These are phyloP conservation scores for Daedalea quercina DNA, from an alignment of 768 basidiomycete genomes.

Conservation along the genomic window DNA sequence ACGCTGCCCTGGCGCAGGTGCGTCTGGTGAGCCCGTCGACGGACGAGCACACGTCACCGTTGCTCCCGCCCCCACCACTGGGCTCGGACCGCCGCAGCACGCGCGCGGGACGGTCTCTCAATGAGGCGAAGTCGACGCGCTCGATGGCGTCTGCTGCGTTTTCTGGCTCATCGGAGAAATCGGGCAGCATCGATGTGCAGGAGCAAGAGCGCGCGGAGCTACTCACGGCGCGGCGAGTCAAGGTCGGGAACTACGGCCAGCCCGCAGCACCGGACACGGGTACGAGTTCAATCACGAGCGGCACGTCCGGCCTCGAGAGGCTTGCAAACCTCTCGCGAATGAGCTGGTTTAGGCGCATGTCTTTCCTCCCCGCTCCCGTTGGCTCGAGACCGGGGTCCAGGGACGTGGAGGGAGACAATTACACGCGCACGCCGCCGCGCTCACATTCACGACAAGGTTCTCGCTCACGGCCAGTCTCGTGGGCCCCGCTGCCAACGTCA, in stretches of 20 bases:
- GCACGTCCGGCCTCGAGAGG: slow-evolving; percentile 39
- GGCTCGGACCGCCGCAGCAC: slow-evolving; percentile 22
- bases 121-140: slow-evolving; percentile 25
- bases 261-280: slow-evolving; percentile 13
- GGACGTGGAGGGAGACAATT: slow-evolving; percentile 11
- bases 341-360: slow-evolving; percentile 52
- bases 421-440: slow-evolving; percentile 22
- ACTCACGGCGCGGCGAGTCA: slow-evolving; percentile 42
- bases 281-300: slow-evolving; percentile 3
- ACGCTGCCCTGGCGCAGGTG: slow-evolving; percentile 20
- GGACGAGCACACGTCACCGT: slow-evolving; percentile 24
- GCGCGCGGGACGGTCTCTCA: slow-evolving; percentile 12
- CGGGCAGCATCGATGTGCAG: slow-evolving; percentile 22
- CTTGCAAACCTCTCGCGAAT: slow-evolving; percentile 38
- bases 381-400: slow-evolving; percentile 5
- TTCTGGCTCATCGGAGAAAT: slow-evolving; percentile 18
- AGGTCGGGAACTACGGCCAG: slow-evolving; percentile 27
- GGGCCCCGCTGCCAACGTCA: slow-evolving; percentile 8
- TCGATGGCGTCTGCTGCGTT: background rate
- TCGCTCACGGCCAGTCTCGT: slow-evolving; percentile 16
- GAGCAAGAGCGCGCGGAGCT: slow-evolving; percentile 37
- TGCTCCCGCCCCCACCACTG: slow-evolving; percentile 33
- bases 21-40: slow-evolving; percentile 19
- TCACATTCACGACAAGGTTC: slow-evolving; percentile 15
- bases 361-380: slow-evolving; percentile 9